Evolutionary conservation across 2,329 filamentous ascomycete genomes (phyloP).

Genomic region (Colletotrichum zoysiae): DNA sequence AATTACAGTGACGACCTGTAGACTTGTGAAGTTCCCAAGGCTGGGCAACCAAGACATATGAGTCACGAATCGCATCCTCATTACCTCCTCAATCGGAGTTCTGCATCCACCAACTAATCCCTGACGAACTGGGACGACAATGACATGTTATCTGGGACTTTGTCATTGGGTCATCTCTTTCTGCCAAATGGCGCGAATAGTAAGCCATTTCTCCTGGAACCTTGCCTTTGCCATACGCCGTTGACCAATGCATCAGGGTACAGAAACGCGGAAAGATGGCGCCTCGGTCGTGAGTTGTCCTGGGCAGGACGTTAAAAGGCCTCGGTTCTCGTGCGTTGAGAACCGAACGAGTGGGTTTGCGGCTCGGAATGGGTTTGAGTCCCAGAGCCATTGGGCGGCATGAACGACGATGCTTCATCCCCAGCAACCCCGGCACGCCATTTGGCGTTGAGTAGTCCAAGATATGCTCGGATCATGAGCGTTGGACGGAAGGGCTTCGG

Average conservation of each 20-base stretch:
- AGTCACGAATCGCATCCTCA: slow-evolving; percentile 18
- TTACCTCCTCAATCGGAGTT: slow-evolving; percentile 20
- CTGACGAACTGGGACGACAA: slow-evolving; percentile 24
- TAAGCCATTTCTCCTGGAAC: neutral
- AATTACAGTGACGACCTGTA: slow-evolving; percentile 24
- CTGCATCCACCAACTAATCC: neutral
- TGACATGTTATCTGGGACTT: slow-evolving; percentile 14
- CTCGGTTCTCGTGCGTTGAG: slow-evolving; percentile 32
- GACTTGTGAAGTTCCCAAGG: slow-evolving; percentile 18
- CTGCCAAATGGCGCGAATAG: slow-evolving; percentile 12
- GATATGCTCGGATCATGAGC: slow-evolving; percentile 15
- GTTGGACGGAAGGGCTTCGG: slow-evolving; percentile 12
- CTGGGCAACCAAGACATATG: slow-evolving; percentile 23
- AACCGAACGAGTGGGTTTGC: slow-evolving; percentile 22
- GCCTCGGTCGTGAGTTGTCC: slow-evolving; percentile 45
- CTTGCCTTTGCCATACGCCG: neutral
- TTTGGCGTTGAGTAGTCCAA: slow-evolving; percentile 30
- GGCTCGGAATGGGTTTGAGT: slow-evolving; percentile 6
- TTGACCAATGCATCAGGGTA: slow-evolving; percentile 8
- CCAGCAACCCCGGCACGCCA: slow-evolving; percentile 18
- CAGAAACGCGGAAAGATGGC: neutral
- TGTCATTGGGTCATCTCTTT: slow-evolving; percentile 1
- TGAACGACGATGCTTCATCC: neutral
- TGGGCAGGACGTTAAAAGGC: slow-evolving; percentile 55
- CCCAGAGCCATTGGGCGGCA: slow-evolving; percentile 1